phyloP scores from a whole-genome alignment of 768 basidiomycete species.

The Lactarius hatsudake region DNA sequence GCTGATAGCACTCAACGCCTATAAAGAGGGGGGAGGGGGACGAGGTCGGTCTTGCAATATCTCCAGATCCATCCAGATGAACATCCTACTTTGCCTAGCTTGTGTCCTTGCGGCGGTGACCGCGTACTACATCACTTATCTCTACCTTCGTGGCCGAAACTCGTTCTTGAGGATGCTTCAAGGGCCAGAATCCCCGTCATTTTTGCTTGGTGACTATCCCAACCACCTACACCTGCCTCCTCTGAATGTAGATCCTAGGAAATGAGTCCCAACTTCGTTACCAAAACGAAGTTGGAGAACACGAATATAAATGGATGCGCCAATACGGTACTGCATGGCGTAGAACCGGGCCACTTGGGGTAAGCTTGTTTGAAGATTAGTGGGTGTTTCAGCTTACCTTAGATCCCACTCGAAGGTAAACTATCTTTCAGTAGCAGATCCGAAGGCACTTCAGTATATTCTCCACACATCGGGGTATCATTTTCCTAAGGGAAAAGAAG shows the following conservation, averaged over 20 bases:
- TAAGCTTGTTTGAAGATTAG: conserved; percentile 15
- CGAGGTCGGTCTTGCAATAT: not conserved
- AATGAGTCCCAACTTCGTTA: conserved; percentile 28
- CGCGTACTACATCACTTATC: not conserved
- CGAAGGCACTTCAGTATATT: conserved; percentile 34
- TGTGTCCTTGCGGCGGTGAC: conserved; percentile 6
- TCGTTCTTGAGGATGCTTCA: conserved; percentile 21
- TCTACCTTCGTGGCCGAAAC: conserved; percentile 15
- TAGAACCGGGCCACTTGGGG: conserved; percentile 26
- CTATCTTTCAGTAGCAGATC: conserved; percentile 4
- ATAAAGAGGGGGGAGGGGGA: not conserved
- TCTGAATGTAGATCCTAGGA: conserved; percentile 24
- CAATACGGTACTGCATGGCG: conserved; percentile 32
- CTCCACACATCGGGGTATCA: conserved; percentile 34
- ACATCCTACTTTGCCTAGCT: conserved; percentile 5
- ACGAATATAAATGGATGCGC: conserved; percentile 29
- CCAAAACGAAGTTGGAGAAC: conserved; percentile 34
- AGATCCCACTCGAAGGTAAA: conserved; percentile 8
- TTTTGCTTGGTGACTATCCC: conserved; percentile 11
- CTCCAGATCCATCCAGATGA: conserved; percentile 12
- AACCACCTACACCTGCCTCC: not conserved
- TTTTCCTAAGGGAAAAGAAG: conserved; percentile 24
- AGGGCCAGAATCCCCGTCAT: conserved; percentile 17
- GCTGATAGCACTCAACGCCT: conserved; percentile 8
- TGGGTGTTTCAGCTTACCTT: not conserved